phyloP scores from a whole-genome alignment of 1,139 yeast species.

The Yamadazyma conglobata region DNA sequence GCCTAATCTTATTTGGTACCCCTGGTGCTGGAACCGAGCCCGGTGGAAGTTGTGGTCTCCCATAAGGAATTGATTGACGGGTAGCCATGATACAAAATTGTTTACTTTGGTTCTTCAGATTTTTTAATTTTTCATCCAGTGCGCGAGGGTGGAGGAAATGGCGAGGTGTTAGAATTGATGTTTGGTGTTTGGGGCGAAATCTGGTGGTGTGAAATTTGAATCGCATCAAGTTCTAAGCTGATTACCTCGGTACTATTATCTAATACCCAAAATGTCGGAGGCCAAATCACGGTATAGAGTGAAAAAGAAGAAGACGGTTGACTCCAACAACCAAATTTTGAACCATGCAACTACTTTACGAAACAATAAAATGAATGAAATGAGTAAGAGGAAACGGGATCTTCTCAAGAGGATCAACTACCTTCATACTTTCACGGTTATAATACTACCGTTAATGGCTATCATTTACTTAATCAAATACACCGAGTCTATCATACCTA shows the following conservation, averaged over 20 bases:
- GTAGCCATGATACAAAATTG: constrained; percentile 9
- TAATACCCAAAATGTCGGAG: constrained; percentile 5
- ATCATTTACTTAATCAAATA: constrained; percentile 20
- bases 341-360: constrained; percentile 24
- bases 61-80: constrained; percentile 11
- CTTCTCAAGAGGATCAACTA: constrained; percentile 34
- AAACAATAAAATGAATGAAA: constrained; percentile 17
- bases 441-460: constrained; percentile 29
- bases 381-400: constrained; percentile 31
- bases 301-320: constrained; percentile 11
- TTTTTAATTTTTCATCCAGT: too few relatives aligned
- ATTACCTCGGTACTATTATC: too few relatives aligned
- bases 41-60: constrained; percentile 4
- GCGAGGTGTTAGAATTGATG: too few relatives aligned
- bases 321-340: constrained; percentile 9
- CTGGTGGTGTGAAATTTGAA: too few relatives aligned
- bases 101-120: too few relatives aligned
- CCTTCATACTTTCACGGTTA: constrained; percentile 28
- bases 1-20: constrained; percentile 22
- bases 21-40: constrained; percentile 3
- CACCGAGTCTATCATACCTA: constrained; percentile 20
- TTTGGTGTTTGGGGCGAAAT: too few relatives aligned
- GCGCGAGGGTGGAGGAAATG: too few relatives aligned
- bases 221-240: too few relatives aligned
- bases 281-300: constrained; percentile 12